Evolutionary conservation across 139 green algal genomes (phyloP), one percentile per base, ranked within the genome.

Genomic region (Coccomyxa sp.): DNA sequence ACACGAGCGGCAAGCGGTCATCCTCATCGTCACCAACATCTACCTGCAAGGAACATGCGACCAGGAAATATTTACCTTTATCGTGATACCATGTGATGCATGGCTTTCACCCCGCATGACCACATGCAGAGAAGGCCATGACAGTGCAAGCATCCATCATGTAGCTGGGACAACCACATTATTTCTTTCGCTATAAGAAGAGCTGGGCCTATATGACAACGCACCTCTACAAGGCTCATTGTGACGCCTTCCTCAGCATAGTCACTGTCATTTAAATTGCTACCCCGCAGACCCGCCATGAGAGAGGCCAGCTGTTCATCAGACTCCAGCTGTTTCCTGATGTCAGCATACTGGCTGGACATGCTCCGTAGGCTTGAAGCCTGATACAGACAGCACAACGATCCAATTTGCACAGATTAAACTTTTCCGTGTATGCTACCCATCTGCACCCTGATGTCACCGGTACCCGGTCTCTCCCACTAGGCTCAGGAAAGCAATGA

Each of bases 241-340:
- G 79, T 76, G 13, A 96, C 92, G 17, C 88, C 86, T 57, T 78
- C 77, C n/a, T 87, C 90, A 16, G 95, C 96, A 90, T 98, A 99
- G 84, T 98, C 95, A 13, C 80, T 83, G 60, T 97, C 90, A 75
- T 94, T 86, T 21, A 98, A 88, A 88, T 99, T 99, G 32, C 27
- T 80, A 45, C 95, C 95, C 16, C 95, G 85, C 30, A 98, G 87
- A 27, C 93, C 93, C 15, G 88, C 85, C 95, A 98, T 98, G n/a
- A 98, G 85, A 45, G 90, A 90, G 1, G 77, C 86, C 63, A 98
- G 80, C 75, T 96, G 86, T 81, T 96, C 88, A 77, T 98, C 88
- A 77, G 95, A 86, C 81, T 96, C 93, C 31, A 77, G 71, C 63
- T 71, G 63, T 25, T 21, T 25, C 18, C 63, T 21, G 18, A 71